A percentile compares a stretch with the other conserved stretches of the same genome.
These are phyloP conservation scores for Pythium plurisporium DNA, from an alignment of 352 stramenopile species.

Conservation along the genomic window DNA sequence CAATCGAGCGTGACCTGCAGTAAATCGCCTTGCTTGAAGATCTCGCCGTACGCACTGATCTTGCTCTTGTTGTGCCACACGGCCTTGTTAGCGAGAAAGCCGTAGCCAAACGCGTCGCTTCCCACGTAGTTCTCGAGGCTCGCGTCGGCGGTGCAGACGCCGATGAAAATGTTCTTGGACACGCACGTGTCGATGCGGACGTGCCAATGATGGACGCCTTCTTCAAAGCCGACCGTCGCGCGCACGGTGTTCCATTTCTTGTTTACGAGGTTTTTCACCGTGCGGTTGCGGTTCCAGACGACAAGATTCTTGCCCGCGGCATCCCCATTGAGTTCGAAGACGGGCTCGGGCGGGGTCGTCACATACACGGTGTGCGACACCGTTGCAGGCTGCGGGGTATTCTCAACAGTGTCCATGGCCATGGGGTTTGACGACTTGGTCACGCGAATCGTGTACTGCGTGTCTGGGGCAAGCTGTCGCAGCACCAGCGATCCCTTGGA, in stretches of 20 bases:
- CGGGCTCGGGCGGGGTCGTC: slow-evolving; percentile 42
- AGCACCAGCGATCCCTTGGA: slow-evolving; percentile 10
- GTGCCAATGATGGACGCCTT: slow-evolving; percentile 77
- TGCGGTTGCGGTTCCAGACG: slow-evolving; percentile 69
- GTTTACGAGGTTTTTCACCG: slow-evolving; percentile 78
- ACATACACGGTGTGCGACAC: background rate
- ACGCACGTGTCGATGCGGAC: slow-evolving; percentile 94
- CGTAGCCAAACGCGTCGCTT: slow-evolving; percentile 96
- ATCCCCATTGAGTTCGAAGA: slow-evolving; percentile 67
- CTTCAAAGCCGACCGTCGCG: slow-evolving; percentile 57
- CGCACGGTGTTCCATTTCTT: slow-evolving; percentile 93
- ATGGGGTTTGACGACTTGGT: slow-evolving; percentile 6
- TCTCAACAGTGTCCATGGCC: background rate
- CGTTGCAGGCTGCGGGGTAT: background rate
- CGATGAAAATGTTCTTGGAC: slow-evolving; percentile 96
- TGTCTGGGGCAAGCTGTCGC: slow-evolving; percentile 15
- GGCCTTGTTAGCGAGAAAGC: slow-evolving; percentile 98
- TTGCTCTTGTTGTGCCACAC: slow-evolving; percentile 98
- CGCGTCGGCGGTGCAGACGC: slow-evolving; percentile 88
- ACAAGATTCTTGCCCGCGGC: slow-evolving; percentile 73
- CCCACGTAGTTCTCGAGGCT: slow-evolving; percentile 97
- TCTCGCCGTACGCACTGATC: slow-evolving; percentile 82
- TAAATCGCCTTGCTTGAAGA: slow-evolving; percentile 82
- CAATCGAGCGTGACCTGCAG: slow-evolving; percentile 84
- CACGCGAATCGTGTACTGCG: slow-evolving; percentile 15